Conservation (phyloP, 257 asterid genomes). For the Jacaranda copaia region DNA sequence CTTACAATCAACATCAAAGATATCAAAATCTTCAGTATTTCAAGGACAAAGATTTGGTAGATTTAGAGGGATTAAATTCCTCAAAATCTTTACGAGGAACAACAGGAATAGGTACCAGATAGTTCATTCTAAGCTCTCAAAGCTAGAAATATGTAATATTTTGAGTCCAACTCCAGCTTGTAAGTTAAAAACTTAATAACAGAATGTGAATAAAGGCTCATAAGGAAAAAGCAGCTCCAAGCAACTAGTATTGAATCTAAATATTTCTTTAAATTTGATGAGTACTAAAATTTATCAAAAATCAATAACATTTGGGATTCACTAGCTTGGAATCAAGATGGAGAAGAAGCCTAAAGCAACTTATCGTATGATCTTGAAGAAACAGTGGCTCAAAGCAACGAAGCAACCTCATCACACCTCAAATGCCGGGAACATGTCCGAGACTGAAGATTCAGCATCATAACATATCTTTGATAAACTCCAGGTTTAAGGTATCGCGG, state of each 20-base stretch:
- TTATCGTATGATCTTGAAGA: conserved; percentile 6
- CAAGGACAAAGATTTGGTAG: not conserved
- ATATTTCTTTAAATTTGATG: conserved; percentile 19
- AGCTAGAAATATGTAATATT: conserved; percentile 16
- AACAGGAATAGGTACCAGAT: not conserved
- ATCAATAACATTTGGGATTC: conserved; percentile 29
- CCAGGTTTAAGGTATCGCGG: conserved; percentile 90
- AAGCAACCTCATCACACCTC: conserved; percentile 18
- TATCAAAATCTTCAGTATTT: not conserved
- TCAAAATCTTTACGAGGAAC: no score
- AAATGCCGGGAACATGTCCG: not conserved
- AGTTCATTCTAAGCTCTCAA: not conserved
- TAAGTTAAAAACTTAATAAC: not conserved
- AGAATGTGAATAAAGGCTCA: conserved; percentile 17
- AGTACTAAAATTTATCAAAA: conserved; percentile 13
- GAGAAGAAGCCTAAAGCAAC: conserved; percentile 23
- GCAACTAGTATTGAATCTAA: conserved; percentile 18
- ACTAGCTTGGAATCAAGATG: conserved; percentile 29
- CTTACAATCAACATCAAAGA: not conserved
- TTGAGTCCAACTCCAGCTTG: conserved; percentile 17
- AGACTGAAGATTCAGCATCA: conserved; percentile 43
- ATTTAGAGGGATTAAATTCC: not conserved
- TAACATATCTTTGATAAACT: conserved; percentile 76
- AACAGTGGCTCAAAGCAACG: conserved; percentile 27
- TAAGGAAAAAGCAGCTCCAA: conserved; percentile 5